Evolutionary conservation across 176 grass and related monocot genomes (phyloP).

Genomic region (Oropetium thomaeum): DNA sequence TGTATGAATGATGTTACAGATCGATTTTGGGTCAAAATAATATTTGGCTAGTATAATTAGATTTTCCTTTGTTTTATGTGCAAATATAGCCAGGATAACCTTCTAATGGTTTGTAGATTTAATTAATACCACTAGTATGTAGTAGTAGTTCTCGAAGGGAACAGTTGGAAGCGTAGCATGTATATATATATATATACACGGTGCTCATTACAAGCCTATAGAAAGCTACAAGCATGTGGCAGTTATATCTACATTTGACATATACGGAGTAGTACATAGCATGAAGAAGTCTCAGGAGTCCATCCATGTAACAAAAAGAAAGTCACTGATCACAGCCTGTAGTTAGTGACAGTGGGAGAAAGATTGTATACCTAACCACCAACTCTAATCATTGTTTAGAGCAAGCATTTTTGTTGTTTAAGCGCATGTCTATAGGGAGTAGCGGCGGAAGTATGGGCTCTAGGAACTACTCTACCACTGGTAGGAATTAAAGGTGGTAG

Average conservation of each 20-base stretch:
- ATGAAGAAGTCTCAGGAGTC: too few species aligned
- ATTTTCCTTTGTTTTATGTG: too few species aligned
- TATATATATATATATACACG: too few species aligned
- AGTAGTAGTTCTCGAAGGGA: too few species aligned
- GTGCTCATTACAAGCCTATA: not conserved
- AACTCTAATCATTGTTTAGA: conserved; percentile 35
- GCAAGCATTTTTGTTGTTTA: conserved; percentile 27
- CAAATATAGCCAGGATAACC: too few species aligned
- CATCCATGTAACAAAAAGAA: not conserved
- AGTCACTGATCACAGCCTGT: conserved; percentile 8
- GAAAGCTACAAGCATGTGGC: not conserved
- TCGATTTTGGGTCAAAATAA: too few species aligned
- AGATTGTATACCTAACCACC: conserved; percentile 38
- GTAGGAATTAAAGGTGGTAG: not conserved
- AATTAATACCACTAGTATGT: too few species aligned
- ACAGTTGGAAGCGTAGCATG: not conserved
- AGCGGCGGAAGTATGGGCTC: conserved; percentile 27
- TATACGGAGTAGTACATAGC: too few species aligned
- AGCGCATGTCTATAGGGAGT: conserved; percentile 11
- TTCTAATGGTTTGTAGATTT: too few species aligned
- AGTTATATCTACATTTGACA: not conserved
- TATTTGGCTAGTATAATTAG: too few species aligned
- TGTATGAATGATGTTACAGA: too few species aligned
- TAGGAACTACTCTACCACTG: conserved; percentile 15
- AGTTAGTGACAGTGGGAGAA: not conserved